phyloP scores from a whole-genome alignment of 2,329 filamentous ascomycete species.

The Diaporthe velutina region DNA sequence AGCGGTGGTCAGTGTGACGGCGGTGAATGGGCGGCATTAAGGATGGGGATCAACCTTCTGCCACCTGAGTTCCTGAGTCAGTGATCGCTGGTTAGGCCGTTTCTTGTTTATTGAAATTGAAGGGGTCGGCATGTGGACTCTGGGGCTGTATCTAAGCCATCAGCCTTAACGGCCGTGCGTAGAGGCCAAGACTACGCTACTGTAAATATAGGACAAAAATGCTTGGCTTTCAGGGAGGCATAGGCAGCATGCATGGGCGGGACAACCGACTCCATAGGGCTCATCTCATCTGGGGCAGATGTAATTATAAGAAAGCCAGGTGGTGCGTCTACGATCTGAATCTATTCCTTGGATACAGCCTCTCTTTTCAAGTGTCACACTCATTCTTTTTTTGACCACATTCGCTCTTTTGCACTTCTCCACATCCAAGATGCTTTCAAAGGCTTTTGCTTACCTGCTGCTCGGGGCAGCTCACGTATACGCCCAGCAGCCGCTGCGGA shows the following conservation, averaged over 20 bases:
- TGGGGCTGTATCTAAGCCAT: not conserved
- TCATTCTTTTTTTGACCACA: not conserved
- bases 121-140: not conserved
- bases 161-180: not conserved
- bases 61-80: not conserved
- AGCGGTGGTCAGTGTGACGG: no score
- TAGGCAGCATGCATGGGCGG: not conserved
- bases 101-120: slow-evolving; percentile 24
- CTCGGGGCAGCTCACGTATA: slow-evolving; percentile 10
- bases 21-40: no score
- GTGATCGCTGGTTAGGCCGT: not conserved
- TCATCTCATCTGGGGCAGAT: not conserved
- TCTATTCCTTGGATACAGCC: not conserved
- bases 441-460: not conserved
- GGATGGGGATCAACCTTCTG: not conserved
- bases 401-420: not conserved
- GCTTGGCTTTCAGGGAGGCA: slow-evolving; percentile 6
- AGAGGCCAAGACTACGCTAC: not conserved
- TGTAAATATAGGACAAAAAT: slow-evolving; percentile 12
- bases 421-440: slow-evolving; percentile 1
- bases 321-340: not conserved
- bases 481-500: slow-evolving; percentile 1
- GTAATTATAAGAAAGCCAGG: not conserved
- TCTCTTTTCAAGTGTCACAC: not conserved
- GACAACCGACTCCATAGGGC: not conserved